Percentiles rank a stretch among this genome's conserved stretches.
Evolutionary conservation across 495 filamentous ascomycete genomes (phyloP).

Genomic region (Haplographium delicatum): DNA sequence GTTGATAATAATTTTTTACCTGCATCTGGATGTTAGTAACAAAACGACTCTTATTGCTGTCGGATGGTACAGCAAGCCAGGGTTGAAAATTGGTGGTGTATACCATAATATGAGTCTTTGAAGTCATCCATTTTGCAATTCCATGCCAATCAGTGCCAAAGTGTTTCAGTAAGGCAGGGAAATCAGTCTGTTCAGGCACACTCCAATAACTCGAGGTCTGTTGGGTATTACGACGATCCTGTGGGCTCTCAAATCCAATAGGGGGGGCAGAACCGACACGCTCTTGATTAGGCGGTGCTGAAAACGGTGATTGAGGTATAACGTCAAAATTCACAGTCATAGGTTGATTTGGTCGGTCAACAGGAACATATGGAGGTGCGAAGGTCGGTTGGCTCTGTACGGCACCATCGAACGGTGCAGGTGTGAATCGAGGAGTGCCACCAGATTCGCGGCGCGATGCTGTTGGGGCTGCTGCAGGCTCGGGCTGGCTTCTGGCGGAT

Average conservation of each 20-base stretch:
- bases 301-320: constrained; percentile 22
- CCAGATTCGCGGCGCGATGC: constrained; percentile 4
- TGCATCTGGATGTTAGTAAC: constrained; percentile 38
- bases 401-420: constrained; percentile 17
- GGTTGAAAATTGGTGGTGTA: constrained; percentile 24
- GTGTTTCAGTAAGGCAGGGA: constrained; percentile 66
- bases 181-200: constrained; percentile 82
- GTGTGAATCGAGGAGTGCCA: constrained; percentile 4
- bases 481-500: constrained; percentile 7
- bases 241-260: constrained; percentile 35
- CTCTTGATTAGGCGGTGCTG: constrained; percentile 29
- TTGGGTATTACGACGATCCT: constrained; percentile 39
- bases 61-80: constrained; percentile 19
- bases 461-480: constrained; percentile 13
- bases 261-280: constrained; percentile 29
- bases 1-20: constrained; percentile 90
- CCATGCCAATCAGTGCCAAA: constrained; percentile 85
- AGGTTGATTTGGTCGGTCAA: constrained; percentile 27
- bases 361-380: constrained; percentile 30
- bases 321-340: constrained; percentile 33
- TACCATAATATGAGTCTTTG: constrained; percentile 95
- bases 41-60: constrained; percentile 22
- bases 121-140: constrained; percentile 82
- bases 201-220: constrained; percentile 96
- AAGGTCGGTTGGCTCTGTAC: constrained; percentile 27